Conservation (phyloP, 148 eudicot genomes). For the Cornus suecica region DNA sequence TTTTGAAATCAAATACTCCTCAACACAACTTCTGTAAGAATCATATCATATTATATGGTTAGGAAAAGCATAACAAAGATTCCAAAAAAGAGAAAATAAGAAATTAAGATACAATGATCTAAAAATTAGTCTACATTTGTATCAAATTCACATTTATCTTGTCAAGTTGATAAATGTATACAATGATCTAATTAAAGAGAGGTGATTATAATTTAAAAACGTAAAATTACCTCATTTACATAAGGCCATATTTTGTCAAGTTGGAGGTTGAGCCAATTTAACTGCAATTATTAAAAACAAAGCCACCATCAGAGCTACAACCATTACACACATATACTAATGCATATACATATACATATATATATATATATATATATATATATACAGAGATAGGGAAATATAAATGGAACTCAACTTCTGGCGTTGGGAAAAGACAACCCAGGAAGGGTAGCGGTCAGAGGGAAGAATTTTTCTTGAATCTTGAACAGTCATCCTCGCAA, state of each 20-base stretch:
- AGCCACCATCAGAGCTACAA: background rate
- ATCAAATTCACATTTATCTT: no score
- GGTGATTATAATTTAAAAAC: background rate
- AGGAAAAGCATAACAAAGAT: no score
- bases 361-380: background rate
- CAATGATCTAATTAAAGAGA: no score
- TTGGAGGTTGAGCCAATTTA: slow-evolving; percentile 79
- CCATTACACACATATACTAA: background rate
- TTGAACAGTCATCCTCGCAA: slow-evolving; percentile 59
- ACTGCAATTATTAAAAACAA: slow-evolving; percentile 34
- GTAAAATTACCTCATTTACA: slow-evolving; percentile 55
- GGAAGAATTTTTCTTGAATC: slow-evolving; percentile 75
- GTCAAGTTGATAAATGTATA: no score
- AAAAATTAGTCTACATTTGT: no score
- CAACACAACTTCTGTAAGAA: no score
- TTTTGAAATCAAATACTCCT: no score
- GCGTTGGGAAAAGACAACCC: slow-evolving; percentile 71
- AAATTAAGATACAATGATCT: no score
- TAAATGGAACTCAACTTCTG: slow-evolving; percentile 54
- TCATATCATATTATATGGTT: no score
- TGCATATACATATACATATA: background rate
- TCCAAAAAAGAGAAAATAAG: no score
- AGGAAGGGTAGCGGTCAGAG: slow-evolving; percentile 58
- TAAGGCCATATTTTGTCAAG: slow-evolving; percentile 87
- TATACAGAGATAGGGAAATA: background rate